A percentile compares a stretch with the other conserved stretches of the same genome.
These are phyloP conservation scores for Salix udensis DNA, from an alignment of 345 rosid genomes.

Conservation along the genomic window DNA sequence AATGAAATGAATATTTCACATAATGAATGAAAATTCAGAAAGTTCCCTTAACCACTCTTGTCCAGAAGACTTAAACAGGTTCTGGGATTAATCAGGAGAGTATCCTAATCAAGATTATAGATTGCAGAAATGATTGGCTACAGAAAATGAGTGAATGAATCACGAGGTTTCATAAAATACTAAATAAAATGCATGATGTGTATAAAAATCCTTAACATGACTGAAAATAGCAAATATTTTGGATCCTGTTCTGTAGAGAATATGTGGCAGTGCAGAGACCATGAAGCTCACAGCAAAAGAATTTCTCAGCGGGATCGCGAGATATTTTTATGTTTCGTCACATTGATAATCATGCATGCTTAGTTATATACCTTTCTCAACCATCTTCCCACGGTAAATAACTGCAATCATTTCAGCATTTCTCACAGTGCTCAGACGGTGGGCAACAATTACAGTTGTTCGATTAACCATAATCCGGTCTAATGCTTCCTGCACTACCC, in stretches of 20 bases:
- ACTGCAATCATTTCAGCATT: conserved; percentile 80
- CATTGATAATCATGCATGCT: background rate
- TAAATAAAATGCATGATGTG: background rate
- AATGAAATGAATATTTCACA: background rate
- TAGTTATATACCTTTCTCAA: conserved; percentile 57
- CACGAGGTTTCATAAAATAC: background rate
- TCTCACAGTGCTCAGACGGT: conserved; percentile 35
- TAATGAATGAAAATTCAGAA: background rate
- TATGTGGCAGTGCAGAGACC: too few species aligned
- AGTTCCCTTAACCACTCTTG: background rate
- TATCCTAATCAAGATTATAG: background rate
- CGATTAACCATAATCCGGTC: conserved; percentile 28
- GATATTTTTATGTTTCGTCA: background rate
- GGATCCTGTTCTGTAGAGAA: background rate
- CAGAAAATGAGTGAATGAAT: background rate
- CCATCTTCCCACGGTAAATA: conserved; percentile 72
- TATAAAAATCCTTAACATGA: background rate
- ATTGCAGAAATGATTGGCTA: background rate
- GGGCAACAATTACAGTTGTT: conserved; percentile 32
- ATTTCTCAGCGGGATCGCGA: too few species aligned
- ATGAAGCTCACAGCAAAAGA: too few species aligned
- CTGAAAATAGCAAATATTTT: background rate
- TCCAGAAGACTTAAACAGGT: background rate
- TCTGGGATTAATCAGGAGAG: background rate
- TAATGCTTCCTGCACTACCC: conserved; percentile 28